A percentile compares a stretch with the other conserved stretches of the same genome.
These are phyloP conservation scores for Epicoccum sorghinum DNA, from an alignment of 2,329 filamentous ascomycete species.

Conservation along the genomic window DNA sequence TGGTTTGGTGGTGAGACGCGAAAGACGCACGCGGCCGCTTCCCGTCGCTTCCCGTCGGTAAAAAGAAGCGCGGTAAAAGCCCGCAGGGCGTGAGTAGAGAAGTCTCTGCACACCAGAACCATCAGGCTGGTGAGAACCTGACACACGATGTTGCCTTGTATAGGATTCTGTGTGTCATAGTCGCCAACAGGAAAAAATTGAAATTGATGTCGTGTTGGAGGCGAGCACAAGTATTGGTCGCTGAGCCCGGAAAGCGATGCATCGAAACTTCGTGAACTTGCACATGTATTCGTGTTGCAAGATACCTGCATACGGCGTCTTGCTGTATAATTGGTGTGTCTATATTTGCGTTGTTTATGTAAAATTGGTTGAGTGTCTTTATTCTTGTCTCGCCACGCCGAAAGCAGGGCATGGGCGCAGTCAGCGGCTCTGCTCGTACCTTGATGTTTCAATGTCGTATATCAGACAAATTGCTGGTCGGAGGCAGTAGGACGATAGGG, in stretches of 20 bases:
- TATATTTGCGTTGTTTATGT: neutral
- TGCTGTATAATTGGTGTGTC: neutral
- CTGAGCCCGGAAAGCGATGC: conserved; percentile 5
- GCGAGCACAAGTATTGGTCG: conserved; percentile 19
- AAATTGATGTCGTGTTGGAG: conserved; percentile 20
- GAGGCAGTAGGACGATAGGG: no score
- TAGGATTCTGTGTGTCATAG: conserved; percentile 35
- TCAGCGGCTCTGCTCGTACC: no score
- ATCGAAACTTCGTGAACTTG: conserved; percentile 17
- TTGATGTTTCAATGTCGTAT: no score
- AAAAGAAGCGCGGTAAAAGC: neutral
- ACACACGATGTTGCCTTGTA: conserved; percentile 30
- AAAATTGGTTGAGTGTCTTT: no score
- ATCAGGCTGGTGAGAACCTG: conserved; percentile 14
- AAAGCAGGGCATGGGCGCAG: neutral
- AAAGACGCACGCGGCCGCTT: neutral
- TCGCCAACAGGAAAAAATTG: conserved; percentile 10
- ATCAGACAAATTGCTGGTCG: neutral
- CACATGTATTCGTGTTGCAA: conserved; percentile 6
- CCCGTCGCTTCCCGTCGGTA: conserved; percentile 1
- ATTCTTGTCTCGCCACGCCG: neutral
- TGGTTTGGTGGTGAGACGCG: conserved; percentile 9
- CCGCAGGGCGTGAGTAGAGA: conserved; percentile 12
- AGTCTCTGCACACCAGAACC: conserved; percentile 15
- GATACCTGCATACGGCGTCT: neutral